These are phyloP conservation scores for Penicillium alfredii DNA, from an alignment of 495 filamentous ascomycete species.

Conservation along the genomic window DNA sequence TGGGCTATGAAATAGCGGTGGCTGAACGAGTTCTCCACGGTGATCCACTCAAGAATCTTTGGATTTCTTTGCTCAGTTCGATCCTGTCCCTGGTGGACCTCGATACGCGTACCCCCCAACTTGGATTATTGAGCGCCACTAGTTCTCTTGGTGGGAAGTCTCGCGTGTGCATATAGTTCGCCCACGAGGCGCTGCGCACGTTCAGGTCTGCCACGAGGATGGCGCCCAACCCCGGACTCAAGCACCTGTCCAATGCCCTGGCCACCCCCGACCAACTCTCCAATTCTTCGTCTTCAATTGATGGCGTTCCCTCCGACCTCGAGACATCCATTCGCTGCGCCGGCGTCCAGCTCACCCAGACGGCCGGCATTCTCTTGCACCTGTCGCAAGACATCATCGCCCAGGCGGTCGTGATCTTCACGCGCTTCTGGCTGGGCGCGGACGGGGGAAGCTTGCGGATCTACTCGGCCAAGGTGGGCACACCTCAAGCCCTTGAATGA, in stretches of 20 bases:
- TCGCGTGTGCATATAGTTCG: too few relatives aligned
- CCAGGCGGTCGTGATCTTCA: conserved; percentile 80
- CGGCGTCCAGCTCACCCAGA: conserved; percentile 72
- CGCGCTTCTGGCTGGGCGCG: conserved; percentile 74
- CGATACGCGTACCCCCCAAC: too few relatives aligned
- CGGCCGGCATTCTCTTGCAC: conserved; percentile 77
- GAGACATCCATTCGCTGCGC: conserved; percentile 57
- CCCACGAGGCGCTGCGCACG: conserved; percentile 10
- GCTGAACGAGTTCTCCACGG: conserved; percentile 16
- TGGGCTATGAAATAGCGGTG: conserved; percentile 26
- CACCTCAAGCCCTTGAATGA: background rate
- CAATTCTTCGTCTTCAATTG: conserved; percentile 58
- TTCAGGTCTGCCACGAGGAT: conserved; percentile 18
- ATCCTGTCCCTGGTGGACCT: too few relatives aligned
- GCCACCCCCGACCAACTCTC: conserved; percentile 77
- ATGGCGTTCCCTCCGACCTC: conserved; percentile 69
- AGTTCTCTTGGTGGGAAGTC: too few relatives aligned
- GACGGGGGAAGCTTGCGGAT: conserved; percentile 58
- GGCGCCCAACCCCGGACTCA: conserved; percentile 30
- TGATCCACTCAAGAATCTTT: conserved; percentile 16
- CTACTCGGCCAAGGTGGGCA: conserved; percentile 48
- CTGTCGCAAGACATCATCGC: conserved; percentile 86
- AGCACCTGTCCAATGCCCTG: conserved; percentile 73
- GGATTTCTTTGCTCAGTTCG: conserved; percentile 10
- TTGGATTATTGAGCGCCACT: too few relatives aligned